Base-by-base conservation (phyloP, 495 filamentous ascomycete species). In the Lepraria neglecta region DNA sequence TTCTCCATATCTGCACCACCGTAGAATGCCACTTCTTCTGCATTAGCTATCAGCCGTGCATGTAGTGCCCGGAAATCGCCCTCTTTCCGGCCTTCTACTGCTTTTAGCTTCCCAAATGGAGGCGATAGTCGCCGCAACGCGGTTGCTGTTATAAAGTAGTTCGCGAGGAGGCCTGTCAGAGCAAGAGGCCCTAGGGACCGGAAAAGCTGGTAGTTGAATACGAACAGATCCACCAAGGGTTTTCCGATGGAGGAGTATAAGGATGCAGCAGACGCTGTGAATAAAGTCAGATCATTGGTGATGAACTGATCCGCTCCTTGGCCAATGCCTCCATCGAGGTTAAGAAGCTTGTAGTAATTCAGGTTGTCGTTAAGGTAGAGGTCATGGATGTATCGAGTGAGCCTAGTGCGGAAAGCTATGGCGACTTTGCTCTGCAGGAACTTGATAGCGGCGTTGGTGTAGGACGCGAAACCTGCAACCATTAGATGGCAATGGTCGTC, bases 11-110 rank as follows among this genome's bases (percentile, higher is more conserved):
- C 88, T 12, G 92, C 88, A 54, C 95, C 95, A 33, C 90, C 90
- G 68, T 99, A 99, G 72, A 99, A 99, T 7, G 95, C 94, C n/a
- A 99, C 85, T 70, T 99, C 95, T 74, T 99, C 95, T 27, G 95
- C 92, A 71, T 99, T 99, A 31, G 92, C 91, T 60, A 99, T 90
- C 0, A 99, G 78, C 43, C 95, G 82, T 12, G 92, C 85, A 73
- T 99, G 95, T 4, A 97, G 72, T 9, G 87, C 85, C 62, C 94
- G 81, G 74, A 97, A 97, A 63, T 97, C 92, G 15, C 95, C 95
- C 71, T 99, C 95, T 60, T 87, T 88, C 48, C 88, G 86, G 31
- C 89, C 92, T 75, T 97, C 92, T 3, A 96, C 88, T 14, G 94
- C 95, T 71, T 96, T 97, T 62, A 99, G 77, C 67, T 94, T 96